Conservation (phyloP, 2,329 filamentous ascomycete genomes). For the Fusarium sp. region DNA sequence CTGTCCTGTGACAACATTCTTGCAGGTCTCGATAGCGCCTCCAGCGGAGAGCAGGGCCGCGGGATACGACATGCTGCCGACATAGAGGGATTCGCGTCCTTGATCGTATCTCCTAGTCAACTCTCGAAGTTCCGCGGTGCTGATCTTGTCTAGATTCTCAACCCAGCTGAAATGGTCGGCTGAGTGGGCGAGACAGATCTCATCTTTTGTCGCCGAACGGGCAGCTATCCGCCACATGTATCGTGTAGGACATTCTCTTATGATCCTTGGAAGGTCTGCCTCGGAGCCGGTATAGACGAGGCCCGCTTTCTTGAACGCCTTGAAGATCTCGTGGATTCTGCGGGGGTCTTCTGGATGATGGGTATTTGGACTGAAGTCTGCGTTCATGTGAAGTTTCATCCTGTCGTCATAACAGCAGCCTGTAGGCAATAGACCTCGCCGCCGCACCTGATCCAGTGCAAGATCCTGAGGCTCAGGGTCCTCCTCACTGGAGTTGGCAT, state of each 20-base stretch:
- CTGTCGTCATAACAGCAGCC: conserved; percentile 91
- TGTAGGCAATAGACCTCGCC: conserved; percentile 70
- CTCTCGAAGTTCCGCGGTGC: conserved; percentile 74
- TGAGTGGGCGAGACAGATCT: conserved; percentile 85
- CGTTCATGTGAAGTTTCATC: conserved; percentile 96
- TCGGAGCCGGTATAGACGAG: conserved; percentile 76
- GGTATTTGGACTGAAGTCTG: conserved; percentile 77
- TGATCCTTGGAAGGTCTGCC: conserved; percentile 62
- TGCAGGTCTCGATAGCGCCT: conserved; percentile 94
- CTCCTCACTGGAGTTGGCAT: conserved; percentile 51
- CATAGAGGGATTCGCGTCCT: conserved; percentile 82
- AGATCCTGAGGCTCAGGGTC: conserved; percentile 53
- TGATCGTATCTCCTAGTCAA: conserved; percentile 72
- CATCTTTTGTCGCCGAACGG: conserved; percentile 79
- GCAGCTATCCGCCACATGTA: conserved; percentile 84
- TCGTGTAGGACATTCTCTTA: conserved; percentile 66
- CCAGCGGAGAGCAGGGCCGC: conserved; percentile 88
- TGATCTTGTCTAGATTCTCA: conserved; percentile 63
- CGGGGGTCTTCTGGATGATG: conserved; percentile 95
- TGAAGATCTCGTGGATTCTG: conserved; percentile 93
- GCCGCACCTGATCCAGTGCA: conserved; percentile 53
- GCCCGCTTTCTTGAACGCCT: conserved; percentile 84
- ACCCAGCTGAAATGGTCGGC: conserved; percentile 85
- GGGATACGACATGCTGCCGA: conserved; percentile 83
- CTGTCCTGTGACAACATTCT: conserved; percentile 83